Conservation (phyloP, 768 basidiomycete species). For the Cystobasidium ongulense region DNA sequence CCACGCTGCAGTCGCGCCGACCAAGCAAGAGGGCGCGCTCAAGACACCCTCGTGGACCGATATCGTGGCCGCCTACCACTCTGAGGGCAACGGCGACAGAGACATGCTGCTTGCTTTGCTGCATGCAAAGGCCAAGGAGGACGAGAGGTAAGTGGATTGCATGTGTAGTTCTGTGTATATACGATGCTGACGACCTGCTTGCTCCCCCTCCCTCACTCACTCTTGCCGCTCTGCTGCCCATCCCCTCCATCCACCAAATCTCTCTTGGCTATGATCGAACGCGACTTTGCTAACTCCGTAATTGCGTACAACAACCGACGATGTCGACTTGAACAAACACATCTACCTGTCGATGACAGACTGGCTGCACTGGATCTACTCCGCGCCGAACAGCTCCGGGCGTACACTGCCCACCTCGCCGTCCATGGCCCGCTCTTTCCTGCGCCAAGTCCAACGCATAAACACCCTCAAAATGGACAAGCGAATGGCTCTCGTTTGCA, state of each 20-base stretch:
- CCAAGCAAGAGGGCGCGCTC: not conserved
- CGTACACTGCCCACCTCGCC: slow-evolving; percentile 28
- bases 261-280: not conserved
- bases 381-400: slow-evolving; percentile 36
- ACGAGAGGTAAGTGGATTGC: slow-evolving; percentile 25
- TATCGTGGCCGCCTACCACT: slow-evolving; percentile 30
- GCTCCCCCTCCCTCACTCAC: not conserved
- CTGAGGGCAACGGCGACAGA: slow-evolving; percentile 32
- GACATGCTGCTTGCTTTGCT: slow-evolving; percentile 32
- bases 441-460: not conserved
- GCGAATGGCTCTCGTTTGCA: not conserved
- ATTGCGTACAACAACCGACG: not conserved
- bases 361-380: slow-evolving; percentile 35
- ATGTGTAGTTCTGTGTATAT: not conserved
- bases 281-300: not conserved
- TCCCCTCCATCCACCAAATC: not conserved
- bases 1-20: not conserved
- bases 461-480: not conserved
- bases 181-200: not conserved
- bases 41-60: slow-evolving; percentile 28
- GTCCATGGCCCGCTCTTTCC: slow-evolving; percentile 22
- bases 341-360: not conserved
- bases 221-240: not conserved
- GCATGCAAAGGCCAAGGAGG: slow-evolving; percentile 32
- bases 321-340: not conserved